Percentiles rank a stretch among this genome's conserved stretches.
phyloP scores from a whole-genome alignment of 1,284 basidiomycete genomes.

The Leccinum ponderosum region DNA sequence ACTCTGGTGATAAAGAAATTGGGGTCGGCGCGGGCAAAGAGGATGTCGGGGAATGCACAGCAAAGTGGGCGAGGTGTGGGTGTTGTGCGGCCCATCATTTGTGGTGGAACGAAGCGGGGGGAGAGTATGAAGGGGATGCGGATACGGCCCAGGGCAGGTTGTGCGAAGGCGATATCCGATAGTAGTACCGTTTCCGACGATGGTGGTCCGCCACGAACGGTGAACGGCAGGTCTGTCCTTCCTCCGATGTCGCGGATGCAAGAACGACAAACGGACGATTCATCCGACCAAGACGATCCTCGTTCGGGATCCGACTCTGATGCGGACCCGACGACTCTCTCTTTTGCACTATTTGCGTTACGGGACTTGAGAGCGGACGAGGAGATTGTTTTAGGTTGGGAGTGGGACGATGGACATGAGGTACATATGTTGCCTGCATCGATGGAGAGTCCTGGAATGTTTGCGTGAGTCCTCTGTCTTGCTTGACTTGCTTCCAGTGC shows the following conservation, averaged over 20 bases:
- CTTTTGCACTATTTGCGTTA: constrained; percentile 85
- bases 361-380: constrained; percentile 77
- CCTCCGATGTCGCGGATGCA: constrained; percentile 10
- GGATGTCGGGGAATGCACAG: constrained; percentile 36
- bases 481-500: background rate
- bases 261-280: constrained; percentile 14
- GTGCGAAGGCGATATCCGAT: constrained; percentile 9
- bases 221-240: constrained; percentile 13
- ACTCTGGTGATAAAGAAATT: constrained; percentile 6
- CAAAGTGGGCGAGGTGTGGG: constrained; percentile 78
- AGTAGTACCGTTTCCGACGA: background rate
- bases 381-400: constrained; percentile 92
- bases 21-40: constrained; percentile 3
- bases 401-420: constrained; percentile 93
- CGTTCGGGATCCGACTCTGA: constrained; percentile 38
- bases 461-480: constrained; percentile 46
- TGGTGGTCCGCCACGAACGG: constrained; percentile 1
- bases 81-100: constrained; percentile 86
- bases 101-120: constrained; percentile 35
- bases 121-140: constrained; percentile 13
- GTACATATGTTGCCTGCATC: constrained; percentile 81
- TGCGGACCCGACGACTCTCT: constrained; percentile 49
- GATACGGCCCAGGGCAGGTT: constrained; percentile 25
- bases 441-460: constrained; percentile 55
- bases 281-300: constrained; percentile 22